phyloP scores from a whole-genome alignment of 768 basidiomycete genomes.

The Boletus tomentosulus region DNA sequence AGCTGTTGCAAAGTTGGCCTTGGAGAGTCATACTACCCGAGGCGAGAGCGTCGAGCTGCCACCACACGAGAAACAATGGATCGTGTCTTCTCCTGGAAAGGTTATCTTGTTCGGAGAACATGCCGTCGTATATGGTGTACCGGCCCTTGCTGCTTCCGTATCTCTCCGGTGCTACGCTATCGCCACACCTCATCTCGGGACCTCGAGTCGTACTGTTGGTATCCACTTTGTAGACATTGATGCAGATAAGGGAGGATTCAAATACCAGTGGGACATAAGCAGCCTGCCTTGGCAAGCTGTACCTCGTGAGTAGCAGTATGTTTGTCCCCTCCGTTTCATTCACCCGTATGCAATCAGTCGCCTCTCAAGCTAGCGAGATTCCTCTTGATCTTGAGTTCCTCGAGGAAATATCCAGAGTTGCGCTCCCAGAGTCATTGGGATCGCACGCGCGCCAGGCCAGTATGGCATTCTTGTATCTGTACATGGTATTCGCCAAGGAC shows the following conservation, averaged over 20 bases:
- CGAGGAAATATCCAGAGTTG: conserved; percentile 56
- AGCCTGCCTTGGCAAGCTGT: conserved; percentile 77
- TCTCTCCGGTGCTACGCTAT: conserved; percentile 94
- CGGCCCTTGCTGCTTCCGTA: conserved; percentile 92
- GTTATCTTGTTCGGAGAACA: conserved; percentile 98
- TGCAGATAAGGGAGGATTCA: conserved; percentile 42
- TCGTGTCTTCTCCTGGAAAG: conserved; percentile 95
- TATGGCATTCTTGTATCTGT: conserved; percentile 88
- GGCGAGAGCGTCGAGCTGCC: not conserved
- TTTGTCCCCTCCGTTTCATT: not conserved
- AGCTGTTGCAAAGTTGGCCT: conserved; percentile 66
- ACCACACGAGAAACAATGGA: conserved; percentile 55
- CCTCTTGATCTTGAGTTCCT: conserved; percentile 71
- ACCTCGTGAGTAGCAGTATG: conserved; percentile 29
- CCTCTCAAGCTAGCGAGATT: conserved; percentile 18
- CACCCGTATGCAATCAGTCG: conserved; percentile 2
- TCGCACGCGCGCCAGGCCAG: conserved; percentile 43
- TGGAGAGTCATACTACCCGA: conserved; percentile 26
- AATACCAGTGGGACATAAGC: conserved; percentile 76
- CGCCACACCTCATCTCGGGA: conserved; percentile 66
- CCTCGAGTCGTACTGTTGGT: conserved; percentile 39
- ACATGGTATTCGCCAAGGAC: conserved; percentile 61
- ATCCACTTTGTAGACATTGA: conserved; percentile 79
- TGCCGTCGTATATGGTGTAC: conserved; percentile 97
- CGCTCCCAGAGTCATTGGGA: conserved; percentile 30